phyloP scores from a whole-genome alignment of 192 early-diverging fungal species.

The Nowakowskiella sp. region DNA sequence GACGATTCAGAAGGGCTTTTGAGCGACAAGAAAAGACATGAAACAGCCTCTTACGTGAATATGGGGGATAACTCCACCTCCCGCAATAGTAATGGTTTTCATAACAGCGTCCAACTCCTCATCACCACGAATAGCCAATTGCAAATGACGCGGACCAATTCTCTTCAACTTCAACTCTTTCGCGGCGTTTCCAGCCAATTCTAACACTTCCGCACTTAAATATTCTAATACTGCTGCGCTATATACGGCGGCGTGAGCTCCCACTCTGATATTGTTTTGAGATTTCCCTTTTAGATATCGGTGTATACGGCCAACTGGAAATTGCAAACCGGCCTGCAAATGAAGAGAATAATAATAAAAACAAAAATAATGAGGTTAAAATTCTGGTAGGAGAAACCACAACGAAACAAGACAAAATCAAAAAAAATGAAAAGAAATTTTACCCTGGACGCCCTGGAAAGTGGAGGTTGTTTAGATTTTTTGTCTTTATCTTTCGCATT shows the following conservation, averaged over 20 bases:
- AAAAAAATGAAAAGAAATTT: neutral
- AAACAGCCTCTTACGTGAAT: too few species aligned
- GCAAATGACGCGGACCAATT: constrained; percentile 83
- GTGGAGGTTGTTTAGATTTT: constrained; percentile 17
- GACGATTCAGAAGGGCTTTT: too few species aligned
- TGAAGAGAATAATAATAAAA: neutral
- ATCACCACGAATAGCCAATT: constrained; percentile 86
- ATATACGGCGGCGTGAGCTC: constrained; percentile 87
- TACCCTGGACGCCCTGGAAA: constrained; percentile 29
- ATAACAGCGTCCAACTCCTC: constrained; percentile 85
- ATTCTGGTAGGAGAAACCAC: neutral
- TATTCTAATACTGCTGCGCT: constrained; percentile 89
- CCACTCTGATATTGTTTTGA: constrained; percentile 73
- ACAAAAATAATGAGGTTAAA: neutral
- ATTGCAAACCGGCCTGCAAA: constrained; percentile 50
- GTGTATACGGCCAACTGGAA: constrained; percentile 91
- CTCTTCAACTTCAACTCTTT: constrained; percentile 86
- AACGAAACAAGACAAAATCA: neutral
- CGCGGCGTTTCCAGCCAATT: constrained; percentile 87
- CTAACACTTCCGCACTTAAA: constrained; percentile 85
- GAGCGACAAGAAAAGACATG: too few species aligned
- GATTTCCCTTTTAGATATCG: constrained; percentile 79
- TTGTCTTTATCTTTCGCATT: too few species aligned
- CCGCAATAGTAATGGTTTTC: constrained; percentile 83
- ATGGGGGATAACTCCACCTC: constrained; percentile 30